Percentiles rank a stretch among this genome's conserved stretches.
These are phyloP conservation scores for Triticum turgidum DNA, from an alignment of 176 grass and related monocot species.

Conservation along the genomic window DNA sequence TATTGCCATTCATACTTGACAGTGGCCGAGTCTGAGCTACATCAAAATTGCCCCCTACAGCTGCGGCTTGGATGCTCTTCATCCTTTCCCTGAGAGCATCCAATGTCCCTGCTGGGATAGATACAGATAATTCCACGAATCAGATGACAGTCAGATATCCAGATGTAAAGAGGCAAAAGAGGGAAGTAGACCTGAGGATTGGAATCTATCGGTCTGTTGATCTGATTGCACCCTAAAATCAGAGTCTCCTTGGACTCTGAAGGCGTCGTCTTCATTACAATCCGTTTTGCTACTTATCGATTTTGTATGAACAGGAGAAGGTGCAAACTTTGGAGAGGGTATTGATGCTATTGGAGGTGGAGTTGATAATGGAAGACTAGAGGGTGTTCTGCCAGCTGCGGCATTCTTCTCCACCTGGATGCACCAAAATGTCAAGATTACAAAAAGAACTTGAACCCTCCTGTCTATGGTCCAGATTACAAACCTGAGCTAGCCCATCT, in stretches of 20 bases:
- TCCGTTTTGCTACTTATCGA: slow-evolving; percentile 51
- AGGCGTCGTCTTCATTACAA: slow-evolving; percentile 52
- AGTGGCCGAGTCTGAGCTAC: slow-evolving; percentile 47
- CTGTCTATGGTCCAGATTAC: background rate
- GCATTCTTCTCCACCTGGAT: slow-evolving; percentile 97
- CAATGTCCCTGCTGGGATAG: slow-evolving; percentile 41
- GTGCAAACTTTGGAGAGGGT: slow-evolving; percentile 87
- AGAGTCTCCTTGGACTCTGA: slow-evolving; percentile 52
- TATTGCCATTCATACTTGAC: slow-evolving; percentile 51
- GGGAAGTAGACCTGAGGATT: slow-evolving; percentile 54
- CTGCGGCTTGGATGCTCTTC: slow-evolving; percentile 98
- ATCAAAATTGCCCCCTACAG: slow-evolving; percentile 68
- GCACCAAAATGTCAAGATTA: background rate
- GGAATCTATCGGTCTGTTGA: slow-evolving; percentile 54
- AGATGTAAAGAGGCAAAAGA: background rate
- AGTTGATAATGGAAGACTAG: slow-evolving; percentile 83
- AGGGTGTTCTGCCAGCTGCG: slow-evolving; percentile 77
- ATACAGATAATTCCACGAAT: background rate
- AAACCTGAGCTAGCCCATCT: slow-evolving; percentile 91
- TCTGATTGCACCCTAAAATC: slow-evolving; percentile 56
- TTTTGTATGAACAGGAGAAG: slow-evolving; percentile 90
- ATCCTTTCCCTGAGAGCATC: slow-evolving; percentile 96
- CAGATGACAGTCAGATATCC: background rate
- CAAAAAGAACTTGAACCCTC: background rate
- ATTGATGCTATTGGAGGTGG: slow-evolving; percentile 88